Percentiles rank a stretch among this genome's conserved stretches.
Conservation (phyloP, 2,329 filamentous ascomycete species). For the Hypoxylon sp. region DNA sequence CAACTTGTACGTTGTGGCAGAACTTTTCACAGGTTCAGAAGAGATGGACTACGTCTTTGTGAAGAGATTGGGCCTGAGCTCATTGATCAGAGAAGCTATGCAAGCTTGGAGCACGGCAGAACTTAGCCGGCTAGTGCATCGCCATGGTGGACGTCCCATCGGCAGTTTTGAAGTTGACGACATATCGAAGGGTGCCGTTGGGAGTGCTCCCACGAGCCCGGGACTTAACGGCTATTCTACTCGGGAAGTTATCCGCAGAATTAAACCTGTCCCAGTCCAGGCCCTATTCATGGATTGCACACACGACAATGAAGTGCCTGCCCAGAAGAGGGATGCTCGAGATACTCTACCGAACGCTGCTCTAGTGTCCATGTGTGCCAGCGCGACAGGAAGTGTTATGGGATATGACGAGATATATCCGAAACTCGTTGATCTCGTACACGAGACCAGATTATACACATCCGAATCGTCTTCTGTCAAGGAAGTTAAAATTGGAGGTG, state of each 20-base stretch:
- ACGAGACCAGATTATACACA: constrained; percentile 86
- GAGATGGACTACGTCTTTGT: constrained; percentile 97
- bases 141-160: constrained; percentile 92
- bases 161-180: constrained; percentile 98
- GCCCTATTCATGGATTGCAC: constrained; percentile 99
- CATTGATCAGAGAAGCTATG: constrained; percentile 97
- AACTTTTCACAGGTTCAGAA: constrained; percentile 95
- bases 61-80: constrained; percentile 89
- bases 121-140: constrained; percentile 91
- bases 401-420: constrained; percentile 98
- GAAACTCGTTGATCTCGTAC: constrained; percentile 90
- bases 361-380: constrained; percentile 94
- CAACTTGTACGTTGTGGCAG: constrained; percentile 91
- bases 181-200: constrained; percentile 68
- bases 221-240: constrained; percentile 54
- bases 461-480: constrained; percentile 76
- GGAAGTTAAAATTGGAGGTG: constrained; percentile 74
- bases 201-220: constrained; percentile 52
- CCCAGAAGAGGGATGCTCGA: constrained; percentile 92
- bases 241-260: constrained; percentile 79
- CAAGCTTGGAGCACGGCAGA: constrained; percentile 97
- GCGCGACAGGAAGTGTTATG: constrained; percentile 95
- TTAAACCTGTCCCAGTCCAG: constrained; percentile 90
- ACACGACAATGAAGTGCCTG: constrained; percentile 96
- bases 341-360: constrained; percentile 96